Base-by-base conservation (phyloP, 768 basidiomycete species). In the Russula olivacea region DNA sequence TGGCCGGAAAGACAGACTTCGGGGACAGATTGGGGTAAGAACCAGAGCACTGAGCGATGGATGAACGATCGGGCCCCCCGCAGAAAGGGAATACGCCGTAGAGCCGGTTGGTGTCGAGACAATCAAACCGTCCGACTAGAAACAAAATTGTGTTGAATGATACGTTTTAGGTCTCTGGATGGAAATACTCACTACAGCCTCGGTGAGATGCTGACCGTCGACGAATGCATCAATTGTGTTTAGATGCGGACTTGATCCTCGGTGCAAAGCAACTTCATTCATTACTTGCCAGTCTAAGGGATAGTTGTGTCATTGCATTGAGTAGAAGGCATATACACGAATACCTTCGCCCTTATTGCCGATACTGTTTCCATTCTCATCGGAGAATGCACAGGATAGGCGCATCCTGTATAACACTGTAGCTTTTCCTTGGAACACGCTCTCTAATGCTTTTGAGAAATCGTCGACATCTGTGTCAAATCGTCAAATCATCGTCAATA, bases 81-180 rank as follows among this genome's bases (percentile, higher is more conserved):
- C 91, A 3, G 93, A 96, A 25, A 98, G 80, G 0, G 94, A 97
- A 74, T 98, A 97, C 17, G 95, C 95, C 3, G 95, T 97, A 23
- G 94, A 97, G 7, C 95, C 95, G 3, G 95, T 98, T 23, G 95
- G 95, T 2, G 95, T 98, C 8, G 93, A 93, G 58, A 98, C 85
- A 60, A 97, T 93, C 63, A 97, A 77, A 41, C 95, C 94, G 69
- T 97, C 94, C 40, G 93, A 92, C 93, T 95, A 70, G 32, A 28
- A 61, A 62, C 30, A 61, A 64, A 47, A 61, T 53, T 63, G 60
- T 41, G 59, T 57, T 51, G 57, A 65, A 59, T 59, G 55, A 45
- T 32, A 59, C 51, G 59, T 56, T 53, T 47, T 50, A n/a, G 63
- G 49, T 7, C 62, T 32, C 62, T 30, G 36, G 10, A 47, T 47